Conservation (phyloP, 345 rosid species). For the Odontarrhena argentea region DNA sequence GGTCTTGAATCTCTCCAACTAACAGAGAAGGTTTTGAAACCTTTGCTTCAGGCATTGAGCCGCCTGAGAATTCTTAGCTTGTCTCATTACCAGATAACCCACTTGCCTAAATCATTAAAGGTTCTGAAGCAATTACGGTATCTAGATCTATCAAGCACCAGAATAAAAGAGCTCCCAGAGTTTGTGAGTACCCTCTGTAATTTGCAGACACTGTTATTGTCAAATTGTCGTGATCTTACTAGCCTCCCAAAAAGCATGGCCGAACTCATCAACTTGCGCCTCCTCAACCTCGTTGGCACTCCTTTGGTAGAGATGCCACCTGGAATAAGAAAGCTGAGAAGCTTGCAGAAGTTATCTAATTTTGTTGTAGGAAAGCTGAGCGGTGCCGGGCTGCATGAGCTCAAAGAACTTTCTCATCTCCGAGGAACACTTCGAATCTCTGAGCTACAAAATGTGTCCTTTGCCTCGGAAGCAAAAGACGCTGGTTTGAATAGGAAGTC, state of each 20-base stretch:
- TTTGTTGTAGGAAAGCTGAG: constrained; percentile 38
- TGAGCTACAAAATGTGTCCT: constrained; percentile 37
- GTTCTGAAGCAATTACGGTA: constrained; percentile 41
- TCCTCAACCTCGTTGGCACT: constrained; percentile 42
- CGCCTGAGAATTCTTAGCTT: constrained; percentile 39
- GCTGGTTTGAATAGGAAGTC: constrained; percentile 42
- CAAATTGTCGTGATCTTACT: constrained; percentile 27
- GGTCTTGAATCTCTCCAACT: constrained; percentile 42
- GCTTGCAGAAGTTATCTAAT: constrained; percentile 39
- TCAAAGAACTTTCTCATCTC: constrained; percentile 39
- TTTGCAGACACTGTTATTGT: constrained; percentile 43
- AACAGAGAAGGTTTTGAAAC: constrained; percentile 31
- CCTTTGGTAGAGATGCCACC: constrained; percentile 41
- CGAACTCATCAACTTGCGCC: constrained; percentile 42
- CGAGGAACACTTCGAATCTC: constrained; percentile 46
- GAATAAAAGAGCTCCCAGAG: constrained; percentile 39
- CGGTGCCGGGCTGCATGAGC: constrained; percentile 42
- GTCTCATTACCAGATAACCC: constrained; percentile 39
- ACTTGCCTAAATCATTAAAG: constrained; percentile 39
- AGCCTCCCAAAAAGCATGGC: constrained; percentile 44
- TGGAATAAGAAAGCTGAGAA: constrained; percentile 40
- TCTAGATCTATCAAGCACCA: constrained; percentile 43
- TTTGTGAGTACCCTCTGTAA: constrained; percentile 40
- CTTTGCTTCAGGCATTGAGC: constrained; percentile 30
- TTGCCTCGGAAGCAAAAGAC: constrained; percentile 41